Percentiles rank a stretch among this genome's conserved stretches.
Evolutionary conservation across 352 stramenopile genomes (phyloP).

Genomic region (Blastocystis sp.): DNA sequence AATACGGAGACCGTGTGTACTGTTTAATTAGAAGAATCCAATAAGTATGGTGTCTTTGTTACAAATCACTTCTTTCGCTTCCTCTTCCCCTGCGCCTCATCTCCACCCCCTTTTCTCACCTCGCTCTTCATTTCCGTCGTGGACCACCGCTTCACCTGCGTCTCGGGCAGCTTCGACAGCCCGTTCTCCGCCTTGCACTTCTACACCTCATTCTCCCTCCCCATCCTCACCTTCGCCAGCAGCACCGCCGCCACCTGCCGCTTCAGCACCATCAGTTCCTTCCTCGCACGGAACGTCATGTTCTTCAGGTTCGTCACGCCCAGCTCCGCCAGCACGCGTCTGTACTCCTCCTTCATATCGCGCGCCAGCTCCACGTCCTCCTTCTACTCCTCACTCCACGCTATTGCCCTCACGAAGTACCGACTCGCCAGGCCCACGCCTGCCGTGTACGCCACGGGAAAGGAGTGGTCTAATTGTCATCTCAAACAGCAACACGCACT

Average conservation of each 20-base stretch:
- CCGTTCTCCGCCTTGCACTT: slow-evolving; percentile 24
- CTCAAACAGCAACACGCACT: background rate
- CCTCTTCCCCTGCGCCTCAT: background rate
- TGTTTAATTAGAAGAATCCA: slow-evolving; percentile 64
- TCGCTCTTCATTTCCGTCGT: slow-evolving; percentile 25
- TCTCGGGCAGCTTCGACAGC: background rate
- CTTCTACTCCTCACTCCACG: background rate
- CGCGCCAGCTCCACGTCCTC: background rate
- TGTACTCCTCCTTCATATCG: slow-evolving; percentile 31
- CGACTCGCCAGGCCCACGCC: slow-evolving; percentile 13
- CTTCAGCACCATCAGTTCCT: slow-evolving; percentile 10
- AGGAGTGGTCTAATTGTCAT: background rate
- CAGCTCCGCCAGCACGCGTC: slow-evolving; percentile 10
- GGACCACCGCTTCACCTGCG: slow-evolving; percentile 16
- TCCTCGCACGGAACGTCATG: background rate
- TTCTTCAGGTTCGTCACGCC: background rate
- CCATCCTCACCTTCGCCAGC: background rate
- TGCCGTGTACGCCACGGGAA: background rate
- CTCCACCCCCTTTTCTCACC: background rate
- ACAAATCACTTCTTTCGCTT: slow-evolving; percentile 10
- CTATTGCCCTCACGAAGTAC: background rate
- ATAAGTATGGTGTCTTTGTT: slow-evolving; percentile 66
- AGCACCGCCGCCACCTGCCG: slow-evolving; percentile 13
- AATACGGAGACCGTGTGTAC: slow-evolving; percentile 66
- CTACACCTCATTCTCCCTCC: background rate